Evolutionary conservation across 495 filamentous ascomycete species (phyloP), one percentile per base, ranked within the genome.

Genomic region (Penicillium ochrochloron): DNA sequence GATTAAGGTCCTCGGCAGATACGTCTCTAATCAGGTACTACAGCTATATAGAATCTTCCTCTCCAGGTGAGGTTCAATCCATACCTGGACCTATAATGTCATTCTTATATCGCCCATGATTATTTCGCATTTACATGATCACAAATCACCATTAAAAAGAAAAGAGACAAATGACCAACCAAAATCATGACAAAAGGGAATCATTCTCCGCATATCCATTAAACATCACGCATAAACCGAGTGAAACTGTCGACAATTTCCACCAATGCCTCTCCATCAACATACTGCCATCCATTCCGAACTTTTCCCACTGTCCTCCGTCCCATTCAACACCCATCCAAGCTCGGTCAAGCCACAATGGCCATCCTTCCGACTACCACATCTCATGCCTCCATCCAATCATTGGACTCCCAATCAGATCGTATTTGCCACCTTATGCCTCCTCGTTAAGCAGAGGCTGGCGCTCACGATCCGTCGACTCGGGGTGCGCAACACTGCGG

Each of bases 401-500:
- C 9, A 25, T 50, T 25, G 1, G 5, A 2, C n/a, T 15, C 15
- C n/a, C 23, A n/a, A 11, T 14, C 37, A 39, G 2, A 15, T 41
- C 37, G 2, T 5, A 41, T 41, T 41, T 41, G 14, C 37, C 37
- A 53, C 41, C 33, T 54, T 59, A 65, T 2, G 62, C 57, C 19
- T 66, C 59, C 21, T 80, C 74, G 39, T 78, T 73, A 50, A 82
- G 76, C 71, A 82, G 61, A 3, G 80, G 80, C 67, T 77, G 70
- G 53, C 79, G 66, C 64, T 82, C 80, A 25, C 76, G 76, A 37
- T 81, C 78, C 8, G 65, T 57, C 7, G 72, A 59, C 57, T 79
- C 78, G 5, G 77, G 74, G 15, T 75, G 70, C 7, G 67, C 75
- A 33, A 76, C 56, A 35, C 72, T 73, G 46, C 72, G 76, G 73